Conservation (phyloP, 1,284 basidiomycete species). For the Pseudozyma hubeiensis region DNA sequence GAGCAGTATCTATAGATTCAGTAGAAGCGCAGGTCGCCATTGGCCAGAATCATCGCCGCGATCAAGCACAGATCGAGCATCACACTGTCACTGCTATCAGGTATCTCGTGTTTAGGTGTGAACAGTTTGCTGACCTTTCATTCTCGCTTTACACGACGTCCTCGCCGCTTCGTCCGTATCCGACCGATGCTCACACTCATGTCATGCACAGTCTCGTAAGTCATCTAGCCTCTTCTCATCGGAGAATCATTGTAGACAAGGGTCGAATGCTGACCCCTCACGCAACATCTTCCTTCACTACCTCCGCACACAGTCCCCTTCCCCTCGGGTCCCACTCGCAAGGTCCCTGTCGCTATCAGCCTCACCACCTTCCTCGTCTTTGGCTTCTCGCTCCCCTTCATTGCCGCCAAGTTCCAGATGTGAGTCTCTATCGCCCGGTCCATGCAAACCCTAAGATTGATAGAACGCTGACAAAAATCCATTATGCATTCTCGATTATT, state of each 20-base stretch:
- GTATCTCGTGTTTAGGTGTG: no score
- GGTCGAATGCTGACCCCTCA: slow-evolving; percentile 1
- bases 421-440: not conserved
- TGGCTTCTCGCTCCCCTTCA: slow-evolving; percentile 63
- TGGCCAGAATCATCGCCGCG: no score
- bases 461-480: no score
- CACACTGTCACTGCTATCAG: no score
- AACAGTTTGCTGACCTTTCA: not conserved
- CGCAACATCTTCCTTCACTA: not conserved
- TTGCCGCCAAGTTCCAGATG: slow-evolving; percentile 64
- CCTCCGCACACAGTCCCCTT: slow-evolving; percentile 57
- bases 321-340: slow-evolving; percentile 61
- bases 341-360: slow-evolving; percentile 58
- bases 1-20: not conserved
- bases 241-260: not conserved
- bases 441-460: no score
- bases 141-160: not conserved
- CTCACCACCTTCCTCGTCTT: slow-evolving; percentile 58
- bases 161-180: not conserved
- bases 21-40: not conserved
- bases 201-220: slow-evolving; percentile 22
- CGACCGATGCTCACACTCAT: not conserved
- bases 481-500: no score
- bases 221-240: not conserved
- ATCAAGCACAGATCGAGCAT: no score